Conservation (phyloP, 2,329 filamentous ascomycete species). For the Colletotrichum chrysophilum region DNA sequence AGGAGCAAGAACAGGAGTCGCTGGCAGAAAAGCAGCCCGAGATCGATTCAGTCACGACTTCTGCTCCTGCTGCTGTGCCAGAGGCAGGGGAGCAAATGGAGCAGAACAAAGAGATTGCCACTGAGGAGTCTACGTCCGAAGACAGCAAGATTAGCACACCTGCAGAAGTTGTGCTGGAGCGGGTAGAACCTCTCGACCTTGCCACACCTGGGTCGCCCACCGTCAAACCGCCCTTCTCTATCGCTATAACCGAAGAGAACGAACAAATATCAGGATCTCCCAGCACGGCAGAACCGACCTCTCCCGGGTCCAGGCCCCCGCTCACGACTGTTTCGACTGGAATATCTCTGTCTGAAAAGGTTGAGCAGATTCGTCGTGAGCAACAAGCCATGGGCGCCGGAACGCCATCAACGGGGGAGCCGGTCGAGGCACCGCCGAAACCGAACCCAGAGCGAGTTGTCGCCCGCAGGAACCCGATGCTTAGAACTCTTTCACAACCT, state of each 20-base stretch:
- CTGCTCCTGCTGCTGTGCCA: background rate
- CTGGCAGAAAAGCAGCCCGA: background rate
- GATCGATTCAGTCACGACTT: background rate
- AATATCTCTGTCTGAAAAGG: constrained; percentile 47
- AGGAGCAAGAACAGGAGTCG: background rate
- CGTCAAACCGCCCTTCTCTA: constrained; percentile 21
- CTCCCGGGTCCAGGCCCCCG: background rate
- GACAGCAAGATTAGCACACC: constrained; percentile 34
- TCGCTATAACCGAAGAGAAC: constrained; percentile 5
- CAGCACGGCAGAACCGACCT: background rate
- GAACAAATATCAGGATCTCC: background rate
- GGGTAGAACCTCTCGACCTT: constrained; percentile 56
- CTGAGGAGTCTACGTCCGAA: constrained; percentile 30
- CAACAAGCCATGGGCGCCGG: constrained; percentile 43
- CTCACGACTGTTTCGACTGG: constrained; percentile 7
- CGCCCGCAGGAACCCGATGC: constrained; percentile 55
- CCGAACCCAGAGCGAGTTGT: constrained; percentile 38
- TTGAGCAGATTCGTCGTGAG: constrained; percentile 58
- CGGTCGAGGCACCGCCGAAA: constrained; percentile 26
- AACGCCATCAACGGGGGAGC: constrained; percentile 24
- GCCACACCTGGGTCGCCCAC: constrained; percentile 43
- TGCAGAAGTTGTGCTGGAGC: constrained; percentile 44
- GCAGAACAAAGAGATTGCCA: background rate
- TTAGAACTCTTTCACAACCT: constrained; percentile 59
- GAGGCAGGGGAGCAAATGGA: background rate